These are phyloP conservation scores for Actinomortierella ambigua DNA, from an alignment of 371 early-diverging fungal genomes.

Conservation along the genomic window DNA sequence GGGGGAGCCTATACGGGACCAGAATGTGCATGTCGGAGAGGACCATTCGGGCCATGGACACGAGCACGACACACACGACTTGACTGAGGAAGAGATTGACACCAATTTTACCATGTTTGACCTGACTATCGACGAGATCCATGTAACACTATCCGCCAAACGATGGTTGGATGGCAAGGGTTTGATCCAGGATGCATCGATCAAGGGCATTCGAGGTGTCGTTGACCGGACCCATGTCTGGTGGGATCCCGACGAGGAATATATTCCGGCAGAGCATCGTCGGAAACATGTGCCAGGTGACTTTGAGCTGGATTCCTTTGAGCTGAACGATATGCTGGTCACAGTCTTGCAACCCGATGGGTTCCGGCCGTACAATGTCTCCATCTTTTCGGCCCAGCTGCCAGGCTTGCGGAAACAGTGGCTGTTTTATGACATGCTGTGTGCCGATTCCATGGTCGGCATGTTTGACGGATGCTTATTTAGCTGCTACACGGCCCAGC, in stretches of 20 bases:
- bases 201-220: constrained; percentile 90
- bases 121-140: constrained; percentile 79
- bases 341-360: constrained; percentile 79
- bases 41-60: constrained; percentile 41
- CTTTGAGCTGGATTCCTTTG: constrained; percentile 79
- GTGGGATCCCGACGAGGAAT: constrained; percentile 76
- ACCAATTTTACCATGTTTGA: constrained; percentile 89
- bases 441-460: constrained; percentile 91
- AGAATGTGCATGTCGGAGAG: constrained; percentile 34
- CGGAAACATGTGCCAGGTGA: constrained; percentile 76
- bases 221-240: constrained; percentile 84
- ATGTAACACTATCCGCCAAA: constrained; percentile 86
- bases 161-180: constrained; percentile 94
- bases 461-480: constrained; percentile 94
- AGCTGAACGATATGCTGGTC: constrained; percentile 76
- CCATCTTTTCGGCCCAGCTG: constrained; percentile 85
- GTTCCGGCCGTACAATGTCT: constrained; percentile 88
- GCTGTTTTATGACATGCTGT: constrained; percentile 90
- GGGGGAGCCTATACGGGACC: constrained; percentile 2
- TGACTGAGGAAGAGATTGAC: constrained; percentile 52
- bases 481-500: constrained; percentile 86
- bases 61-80: constrained; percentile 17
- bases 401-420: constrained; percentile 89
- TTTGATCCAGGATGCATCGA: constrained; percentile 77
- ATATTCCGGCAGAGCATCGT: constrained; percentile 64